Conservation (phyloP, 208 protist species). For the Trypanosoma brucei region DNA sequence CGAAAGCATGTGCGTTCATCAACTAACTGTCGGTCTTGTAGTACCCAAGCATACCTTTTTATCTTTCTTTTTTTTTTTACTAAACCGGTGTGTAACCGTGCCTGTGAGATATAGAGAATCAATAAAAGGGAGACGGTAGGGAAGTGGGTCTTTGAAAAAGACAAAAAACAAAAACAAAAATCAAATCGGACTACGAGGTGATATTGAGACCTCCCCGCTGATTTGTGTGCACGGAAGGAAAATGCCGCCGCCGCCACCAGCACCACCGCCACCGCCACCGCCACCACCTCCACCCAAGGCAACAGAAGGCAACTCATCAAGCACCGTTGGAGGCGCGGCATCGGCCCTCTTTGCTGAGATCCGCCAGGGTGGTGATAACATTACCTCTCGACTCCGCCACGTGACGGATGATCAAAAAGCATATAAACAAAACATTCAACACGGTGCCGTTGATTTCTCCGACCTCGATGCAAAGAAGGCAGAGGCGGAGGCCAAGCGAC, state of each 20-base stretch:
- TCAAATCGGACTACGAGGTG: too few relatives aligned
- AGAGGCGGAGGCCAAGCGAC: conserved; percentile 32
- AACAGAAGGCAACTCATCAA: neutral
- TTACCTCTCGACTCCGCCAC: conserved; percentile 62
- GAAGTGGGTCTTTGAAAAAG: too few relatives aligned
- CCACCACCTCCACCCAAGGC: conserved; percentile 19
- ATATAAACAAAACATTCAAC: conserved; percentile 72
- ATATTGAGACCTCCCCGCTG: neutral
- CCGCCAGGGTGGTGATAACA: conserved; percentile 53
- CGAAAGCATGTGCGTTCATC: too few relatives aligned
- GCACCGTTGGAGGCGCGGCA: conserved; percentile 33
- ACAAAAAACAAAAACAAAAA: too few relatives aligned
- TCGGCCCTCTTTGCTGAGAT: conserved; percentile 77
- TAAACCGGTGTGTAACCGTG: too few relatives aligned
- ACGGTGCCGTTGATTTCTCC: conserved; percentile 63
- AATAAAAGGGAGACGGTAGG: too few relatives aligned
- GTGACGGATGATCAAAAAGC: conserved; percentile 67
- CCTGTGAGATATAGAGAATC: too few relatives aligned
- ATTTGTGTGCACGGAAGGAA: conserved; percentile 6
- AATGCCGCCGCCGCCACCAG: conserved; percentile 28
- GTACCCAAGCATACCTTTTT: too few relatives aligned
- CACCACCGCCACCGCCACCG: conserved; percentile 35
- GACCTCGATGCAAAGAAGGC: conserved; percentile 58
- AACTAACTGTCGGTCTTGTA: too few relatives aligned
- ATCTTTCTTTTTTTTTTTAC: too few relatives aligned